Evolutionary conservation across 352 stramenopile species (phyloP).

Genomic region (Globisporangium apiculatum): DNA sequence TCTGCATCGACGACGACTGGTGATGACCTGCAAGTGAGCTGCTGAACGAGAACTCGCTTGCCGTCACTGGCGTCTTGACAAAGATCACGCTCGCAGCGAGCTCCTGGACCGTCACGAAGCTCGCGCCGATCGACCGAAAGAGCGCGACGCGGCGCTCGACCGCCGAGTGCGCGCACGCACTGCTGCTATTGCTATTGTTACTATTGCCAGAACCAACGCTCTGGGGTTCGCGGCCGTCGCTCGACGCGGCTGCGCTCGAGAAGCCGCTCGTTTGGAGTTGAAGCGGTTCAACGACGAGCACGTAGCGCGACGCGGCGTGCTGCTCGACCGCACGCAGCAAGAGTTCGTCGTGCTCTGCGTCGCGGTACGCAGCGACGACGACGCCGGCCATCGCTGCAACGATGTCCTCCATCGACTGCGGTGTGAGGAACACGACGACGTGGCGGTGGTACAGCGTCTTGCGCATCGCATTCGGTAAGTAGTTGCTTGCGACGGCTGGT

Average conservation of each 20-base stretch:
- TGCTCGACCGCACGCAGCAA: conserved; percentile 53
- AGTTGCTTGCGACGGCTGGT: conserved; percentile 51
- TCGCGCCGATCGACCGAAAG: conserved; percentile 52
- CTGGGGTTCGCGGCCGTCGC: conserved; percentile 27
- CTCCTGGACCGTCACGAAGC: conserved; percentile 76
- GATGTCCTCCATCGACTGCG: conserved; percentile 73
- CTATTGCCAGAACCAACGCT: neutral
- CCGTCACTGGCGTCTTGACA: conserved; percentile 46
- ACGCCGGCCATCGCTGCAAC: conserved; percentile 66
- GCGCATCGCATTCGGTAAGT: conserved; percentile 66
- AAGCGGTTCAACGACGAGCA: conserved; percentile 58
- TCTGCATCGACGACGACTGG: conserved; percentile 36
- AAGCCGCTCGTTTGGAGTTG: conserved; percentile 38
- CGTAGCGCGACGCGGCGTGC: conserved; percentile 31
- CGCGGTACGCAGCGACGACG: conserved; percentile 55
- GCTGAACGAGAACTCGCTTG: conserved; percentile 56
- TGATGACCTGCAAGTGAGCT: conserved; percentile 51
- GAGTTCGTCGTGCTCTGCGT: conserved; percentile 38
- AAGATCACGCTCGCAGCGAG: conserved; percentile 81
- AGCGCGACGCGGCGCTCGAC: conserved; percentile 54
- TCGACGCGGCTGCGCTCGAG: conserved; percentile 46
- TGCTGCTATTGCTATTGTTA: neutral
- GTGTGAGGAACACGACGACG: conserved; percentile 64
- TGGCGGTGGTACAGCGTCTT: conserved; percentile 72
- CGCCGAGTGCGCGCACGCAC: conserved; percentile 7